Conservation (phyloP, 108 stramenopile species). For the Pseudonitzschia pungens region DNA sequence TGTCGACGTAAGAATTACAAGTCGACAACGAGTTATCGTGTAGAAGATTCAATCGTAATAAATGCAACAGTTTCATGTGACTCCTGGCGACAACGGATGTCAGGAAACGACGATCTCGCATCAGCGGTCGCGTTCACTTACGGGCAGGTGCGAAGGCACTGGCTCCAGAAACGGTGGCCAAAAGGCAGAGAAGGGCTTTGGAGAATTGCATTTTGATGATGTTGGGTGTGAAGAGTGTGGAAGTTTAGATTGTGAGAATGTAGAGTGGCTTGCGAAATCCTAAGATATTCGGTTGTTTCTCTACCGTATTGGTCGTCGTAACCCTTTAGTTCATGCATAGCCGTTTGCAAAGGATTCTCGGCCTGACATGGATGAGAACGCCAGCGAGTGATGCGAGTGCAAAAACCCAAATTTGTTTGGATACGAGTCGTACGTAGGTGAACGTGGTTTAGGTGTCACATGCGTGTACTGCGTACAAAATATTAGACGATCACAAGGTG, state of each 20-base stretch:
- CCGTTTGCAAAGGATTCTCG: slow-evolving; percentile 11
- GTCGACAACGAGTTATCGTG: no score
- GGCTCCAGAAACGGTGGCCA: slow-evolving; percentile 51
- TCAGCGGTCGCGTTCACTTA: slow-evolving; percentile 31
- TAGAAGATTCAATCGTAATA: no score
- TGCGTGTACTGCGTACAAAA: slow-evolving; percentile 1
- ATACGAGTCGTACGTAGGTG: background rate
- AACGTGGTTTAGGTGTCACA: background rate
- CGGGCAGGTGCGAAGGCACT: slow-evolving; percentile 78
- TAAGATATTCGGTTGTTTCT: background rate
- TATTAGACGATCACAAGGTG: background rate
- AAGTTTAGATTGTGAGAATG: slow-evolving; percentile 10
- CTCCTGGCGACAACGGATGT: no score
- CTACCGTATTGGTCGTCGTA: slow-evolving; percentile 3
- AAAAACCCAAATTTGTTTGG: slow-evolving; percentile 3
- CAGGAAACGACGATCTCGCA: no score
- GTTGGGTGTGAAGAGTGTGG: slow-evolving; percentile 5
- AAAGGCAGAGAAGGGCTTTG: slow-evolving; percentile 65
- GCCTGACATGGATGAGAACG: slow-evolving; percentile 20
- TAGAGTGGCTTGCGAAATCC: background rate
- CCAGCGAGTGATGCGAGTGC: slow-evolving; percentile 2
- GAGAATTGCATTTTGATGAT: slow-evolving; percentile 69
- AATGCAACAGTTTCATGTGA: no score
- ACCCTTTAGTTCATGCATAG: background rate
- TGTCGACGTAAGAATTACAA: no score